Percentiles rank a stretch among this genome's conserved stretches.
Conservation (phyloP, 164 flowering plant genomes). For the Malania oleifera region DNA sequence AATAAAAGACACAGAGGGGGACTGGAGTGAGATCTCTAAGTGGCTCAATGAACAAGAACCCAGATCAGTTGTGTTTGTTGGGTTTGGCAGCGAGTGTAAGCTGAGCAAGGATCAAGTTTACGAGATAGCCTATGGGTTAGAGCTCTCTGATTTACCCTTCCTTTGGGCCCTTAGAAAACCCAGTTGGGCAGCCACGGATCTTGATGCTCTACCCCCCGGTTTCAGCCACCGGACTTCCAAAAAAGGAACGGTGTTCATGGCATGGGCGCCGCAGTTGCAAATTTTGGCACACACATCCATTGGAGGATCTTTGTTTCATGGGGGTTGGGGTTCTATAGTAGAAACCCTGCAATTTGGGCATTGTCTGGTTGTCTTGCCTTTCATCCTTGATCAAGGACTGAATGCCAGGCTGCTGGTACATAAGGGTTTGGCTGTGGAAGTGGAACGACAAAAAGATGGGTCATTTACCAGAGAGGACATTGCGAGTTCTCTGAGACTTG, state of each 20-base stretch:
- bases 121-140: background rate
- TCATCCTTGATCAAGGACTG: too few relatives aligned
- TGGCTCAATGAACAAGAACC: background rate
- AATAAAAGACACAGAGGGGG: background rate
- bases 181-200: background rate
- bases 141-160: too few relatives aligned
- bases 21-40: background rate
- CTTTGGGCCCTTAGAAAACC: background rate
- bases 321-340: conserved; percentile 5
- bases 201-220: background rate
- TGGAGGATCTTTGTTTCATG: conserved; percentile 8
- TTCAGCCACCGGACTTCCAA: too few relatives aligned
- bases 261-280: conserved; percentile 11
- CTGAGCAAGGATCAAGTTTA: background rate
- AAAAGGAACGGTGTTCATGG: background rate
- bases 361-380: background rate
- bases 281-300: conserved; percentile 8
- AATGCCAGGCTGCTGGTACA: too few relatives aligned
- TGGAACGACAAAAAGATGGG: too few relatives aligned
- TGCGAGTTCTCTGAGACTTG: too few relatives aligned
- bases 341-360: conserved; percentile 2
- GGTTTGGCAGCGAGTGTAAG: background rate
- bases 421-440: too few relatives aligned
- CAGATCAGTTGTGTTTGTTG: background rate
- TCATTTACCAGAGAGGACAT: too few relatives aligned